Conservation (phyloP, 2,329 filamentous ascomycete genomes). For the Xylariaceae sp. region DNA sequence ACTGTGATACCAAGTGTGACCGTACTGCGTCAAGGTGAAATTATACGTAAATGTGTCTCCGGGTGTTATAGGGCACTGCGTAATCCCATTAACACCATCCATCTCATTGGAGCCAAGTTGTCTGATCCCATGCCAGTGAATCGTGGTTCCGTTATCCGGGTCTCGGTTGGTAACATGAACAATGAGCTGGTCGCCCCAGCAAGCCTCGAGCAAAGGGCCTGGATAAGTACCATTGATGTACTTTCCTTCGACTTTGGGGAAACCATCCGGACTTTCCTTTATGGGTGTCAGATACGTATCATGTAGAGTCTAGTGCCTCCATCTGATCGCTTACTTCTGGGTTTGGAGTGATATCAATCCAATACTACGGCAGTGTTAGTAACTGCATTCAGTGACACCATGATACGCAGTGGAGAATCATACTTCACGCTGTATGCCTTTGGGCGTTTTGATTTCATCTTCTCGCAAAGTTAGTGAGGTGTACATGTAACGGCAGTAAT, state of each 20-base stretch:
- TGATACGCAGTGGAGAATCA: neutral
- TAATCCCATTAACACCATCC: slow-evolving; percentile 6
- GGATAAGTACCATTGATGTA: slow-evolving; percentile 26
- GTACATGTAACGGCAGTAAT: neutral
- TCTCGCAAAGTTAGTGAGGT: neutral
- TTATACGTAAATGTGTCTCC: slow-evolving; percentile 3
- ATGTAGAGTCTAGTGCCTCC: neutral
- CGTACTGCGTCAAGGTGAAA: slow-evolving; percentile 4
- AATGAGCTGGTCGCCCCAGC: slow-evolving; percentile 28
- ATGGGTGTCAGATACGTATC: neutral
- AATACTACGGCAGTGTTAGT: slow-evolving; percentile 7
- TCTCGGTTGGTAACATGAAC: slow-evolving; percentile 26
- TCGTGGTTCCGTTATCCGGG: slow-evolving; percentile 26
- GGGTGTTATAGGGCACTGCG: slow-evolving; percentile 6
- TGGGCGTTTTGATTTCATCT: slow-evolving; percentile 6
- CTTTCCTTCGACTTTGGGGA: slow-evolving; percentile 12
- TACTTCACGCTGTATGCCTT: slow-evolving; percentile 13
- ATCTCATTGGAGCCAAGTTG: slow-evolving; percentile 28
- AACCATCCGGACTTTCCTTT: slow-evolving; percentile 13
- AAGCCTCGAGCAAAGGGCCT: slow-evolving; percentile 26
- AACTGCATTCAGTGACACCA: neutral
- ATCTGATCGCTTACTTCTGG: slow-evolving; percentile 3
- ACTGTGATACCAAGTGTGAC: slow-evolving; percentile 8
- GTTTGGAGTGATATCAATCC: slow-evolving; percentile 14
- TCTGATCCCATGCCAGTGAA: slow-evolving; percentile 36